These are phyloP conservation scores for Venturia oleaginea DNA, from an alignment of 2,329 filamentous ascomycete genomes.

Conservation along the genomic window DNA sequence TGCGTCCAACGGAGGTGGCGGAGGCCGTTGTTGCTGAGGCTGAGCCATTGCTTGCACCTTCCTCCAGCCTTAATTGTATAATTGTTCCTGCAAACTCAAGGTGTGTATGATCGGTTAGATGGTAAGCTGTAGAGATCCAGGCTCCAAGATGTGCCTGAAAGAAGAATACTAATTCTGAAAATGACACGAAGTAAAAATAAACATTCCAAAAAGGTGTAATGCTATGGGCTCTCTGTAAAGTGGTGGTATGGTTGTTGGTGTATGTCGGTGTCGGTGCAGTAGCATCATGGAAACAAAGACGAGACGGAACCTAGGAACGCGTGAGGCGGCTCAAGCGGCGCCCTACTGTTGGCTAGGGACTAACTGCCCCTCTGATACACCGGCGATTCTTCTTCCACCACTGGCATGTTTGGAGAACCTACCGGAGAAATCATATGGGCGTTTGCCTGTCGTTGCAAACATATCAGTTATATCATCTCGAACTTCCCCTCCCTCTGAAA, in stretches of 20 bases:
- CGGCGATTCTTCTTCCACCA: too few species aligned
- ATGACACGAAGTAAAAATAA: not conserved
- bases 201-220: not conserved
- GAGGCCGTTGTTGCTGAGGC: not conserved
- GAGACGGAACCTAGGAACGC: not conserved
- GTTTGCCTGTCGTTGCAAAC: too few species aligned
- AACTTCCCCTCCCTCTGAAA: too few species aligned
- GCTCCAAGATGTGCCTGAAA: not conserved
- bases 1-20: constrained; percentile 4
- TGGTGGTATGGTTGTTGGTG: not conserved
- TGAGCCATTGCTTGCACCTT: not conserved
- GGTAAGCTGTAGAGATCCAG: too few species aligned
- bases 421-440: too few species aligned
- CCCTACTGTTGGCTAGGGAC: not conserved
- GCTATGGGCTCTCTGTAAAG: not conserved
- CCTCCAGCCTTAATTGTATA: not conserved
- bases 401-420: too few species aligned
- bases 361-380: too few species aligned
- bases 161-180: not conserved
- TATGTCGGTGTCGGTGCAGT: not conserved
- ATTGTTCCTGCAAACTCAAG: too few species aligned
- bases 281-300: not conserved
- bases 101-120: too few species aligned
- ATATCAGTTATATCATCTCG: too few species aligned
- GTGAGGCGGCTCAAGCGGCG: not conserved